A percentile compares a stretch with the other conserved stretches of the same genome.
phyloP scores from a whole-genome alignment of 495 filamentous ascomycete species.

The Cudoniella acicularis region DNA sequence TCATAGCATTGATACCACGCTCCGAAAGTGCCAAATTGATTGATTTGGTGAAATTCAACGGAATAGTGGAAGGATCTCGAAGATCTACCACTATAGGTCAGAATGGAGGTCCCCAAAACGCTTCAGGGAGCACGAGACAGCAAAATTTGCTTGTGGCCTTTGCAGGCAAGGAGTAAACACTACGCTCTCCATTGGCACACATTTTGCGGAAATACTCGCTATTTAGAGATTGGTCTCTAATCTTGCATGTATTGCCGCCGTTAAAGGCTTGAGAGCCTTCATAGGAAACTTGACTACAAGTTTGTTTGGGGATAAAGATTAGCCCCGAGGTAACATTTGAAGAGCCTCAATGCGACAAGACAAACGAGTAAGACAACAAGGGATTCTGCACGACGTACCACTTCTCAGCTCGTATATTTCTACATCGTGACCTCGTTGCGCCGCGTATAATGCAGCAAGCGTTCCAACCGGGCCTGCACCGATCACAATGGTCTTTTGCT shows the following conservation, averaged over 20 bases:
- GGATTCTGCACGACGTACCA: slow-evolving; percentile 55
- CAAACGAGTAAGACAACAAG: background rate
- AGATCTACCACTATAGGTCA: slow-evolving; percentile 57
- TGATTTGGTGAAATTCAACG: slow-evolving; percentile 93
- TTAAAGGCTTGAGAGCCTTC: no score
- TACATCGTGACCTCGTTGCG: slow-evolving; percentile 78
- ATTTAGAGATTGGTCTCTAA: no score
- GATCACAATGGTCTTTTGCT: slow-evolving; percentile 75
- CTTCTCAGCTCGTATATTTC: slow-evolving; percentile 91
- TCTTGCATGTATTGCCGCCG: no score
- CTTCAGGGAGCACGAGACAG: no score
- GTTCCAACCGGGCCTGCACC: slow-evolving; percentile 93
- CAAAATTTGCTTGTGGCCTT: no score
- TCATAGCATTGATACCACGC: slow-evolving; percentile 86
- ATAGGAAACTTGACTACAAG: no score
- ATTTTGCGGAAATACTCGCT: no score
- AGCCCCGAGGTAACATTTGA: background rate
- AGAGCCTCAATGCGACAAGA: background rate
- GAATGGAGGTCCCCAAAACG: background rate
- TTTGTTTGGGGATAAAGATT: no score
- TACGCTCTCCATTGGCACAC: no score
- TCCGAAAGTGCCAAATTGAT: slow-evolving; percentile 96
- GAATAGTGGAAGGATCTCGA: slow-evolving; percentile 74
- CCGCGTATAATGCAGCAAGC: slow-evolving; percentile 88
- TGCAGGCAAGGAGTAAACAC: no score